Evolutionary conservation across 176 grass and related monocot genomes (phyloP), one percentile per base, ranked within the genome.

Genomic region (Dactylis glomerata): DNA sequence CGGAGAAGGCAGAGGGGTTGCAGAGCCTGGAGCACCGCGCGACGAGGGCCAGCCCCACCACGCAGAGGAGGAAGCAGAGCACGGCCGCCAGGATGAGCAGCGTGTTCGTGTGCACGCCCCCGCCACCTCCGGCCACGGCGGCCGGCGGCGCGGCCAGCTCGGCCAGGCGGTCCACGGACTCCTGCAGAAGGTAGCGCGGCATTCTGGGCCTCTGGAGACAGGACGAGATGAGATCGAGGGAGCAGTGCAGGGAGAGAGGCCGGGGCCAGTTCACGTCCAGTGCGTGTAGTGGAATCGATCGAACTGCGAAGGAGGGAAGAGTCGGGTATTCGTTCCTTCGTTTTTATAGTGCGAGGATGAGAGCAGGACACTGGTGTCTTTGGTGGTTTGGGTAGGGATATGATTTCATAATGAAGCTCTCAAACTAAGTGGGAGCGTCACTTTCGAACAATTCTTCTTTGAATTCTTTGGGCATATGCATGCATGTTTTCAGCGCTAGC

Each of bases 61-160:
- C 80, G 76, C 91, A 92, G 33, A 98, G 79, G 6, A 95, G 57
- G 83, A 91, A 89, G 74, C 90, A 94, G 81, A 98, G 80, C 76
- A 92, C 73, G 1, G 89, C 87, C 0, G 89, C 91, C 8, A 95
- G 49, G 86, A 98, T 83, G 20, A 98, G 82, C 63, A 92, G 83
- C 70, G 94, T 83, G 46, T 98, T 84, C 67, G 86, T 87, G 83
- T 93, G 92, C 45, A 95, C 55, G 36, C 67, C 34, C 40, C 5
- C 37, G 15, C 49, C 85, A 20, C 27, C 11, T 5, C 45, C 0
- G 36, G 36, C 19, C 22, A 14, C 8, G 16, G 81, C 50, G 23
- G 44, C 0, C 6, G 75, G 16, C 16, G 87, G 66, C 51, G 83
- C 32, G 26, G 68, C 82, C 28, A 67, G 6, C 0, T 42, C 83